Evolutionary conservation across 148 eudicot genomes (phyloP).

Genomic region (Fagopyrum homotropicum): DNA sequence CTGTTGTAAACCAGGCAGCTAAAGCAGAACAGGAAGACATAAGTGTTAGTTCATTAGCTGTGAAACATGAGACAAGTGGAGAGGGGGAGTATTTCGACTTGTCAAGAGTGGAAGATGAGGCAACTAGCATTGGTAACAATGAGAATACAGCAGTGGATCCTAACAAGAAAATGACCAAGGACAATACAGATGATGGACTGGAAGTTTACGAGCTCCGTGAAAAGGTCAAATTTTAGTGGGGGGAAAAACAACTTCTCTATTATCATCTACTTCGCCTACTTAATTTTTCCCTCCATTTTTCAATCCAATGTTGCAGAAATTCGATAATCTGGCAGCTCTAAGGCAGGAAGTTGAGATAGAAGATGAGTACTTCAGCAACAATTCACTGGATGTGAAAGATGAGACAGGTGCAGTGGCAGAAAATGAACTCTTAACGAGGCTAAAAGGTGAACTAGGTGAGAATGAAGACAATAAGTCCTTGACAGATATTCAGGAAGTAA

Average conservation of each 20-base stretch:
- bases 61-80: neutral
- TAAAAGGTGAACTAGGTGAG: neutral
- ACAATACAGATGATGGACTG: neutral
- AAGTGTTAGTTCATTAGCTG: neutral
- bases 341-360: neutral
- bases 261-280: neutral
- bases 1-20: neutral
- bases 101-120: neutral
- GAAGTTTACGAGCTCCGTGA: neutral
- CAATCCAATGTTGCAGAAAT: neutral
- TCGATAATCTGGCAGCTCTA: neutral
- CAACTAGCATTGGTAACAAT: neutral
- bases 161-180: neutral
- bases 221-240: neutral
- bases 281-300: neutral
- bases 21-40: neutral
- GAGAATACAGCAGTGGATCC: neutral
- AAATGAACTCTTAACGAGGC: neutral
- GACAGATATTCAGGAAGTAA: too few relatives aligned
- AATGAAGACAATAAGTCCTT: too few relatives aligned
- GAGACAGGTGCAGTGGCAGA: neutral
- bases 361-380: neutral
- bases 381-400: neutral
- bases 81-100: neutral
- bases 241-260: neutral